These are phyloP conservation scores for Candida sp. DNA, from an alignment of 1,139 yeast genomes.

Conservation along the genomic window DNA sequence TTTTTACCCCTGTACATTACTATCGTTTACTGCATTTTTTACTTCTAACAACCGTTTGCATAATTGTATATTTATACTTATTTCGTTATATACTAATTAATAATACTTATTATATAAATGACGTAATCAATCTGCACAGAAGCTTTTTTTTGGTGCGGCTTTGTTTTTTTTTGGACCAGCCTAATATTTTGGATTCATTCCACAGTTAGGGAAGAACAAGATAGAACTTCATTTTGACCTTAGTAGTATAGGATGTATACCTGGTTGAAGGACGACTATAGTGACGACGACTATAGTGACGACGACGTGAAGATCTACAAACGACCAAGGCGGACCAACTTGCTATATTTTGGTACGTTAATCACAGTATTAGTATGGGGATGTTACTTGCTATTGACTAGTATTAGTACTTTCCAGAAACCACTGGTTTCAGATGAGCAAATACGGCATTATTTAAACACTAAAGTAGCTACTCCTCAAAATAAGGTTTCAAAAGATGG, in stretches of 20 bases:
- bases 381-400: conserved; percentile 25
- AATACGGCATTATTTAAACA: conserved; percentile 7
- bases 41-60: neutral
- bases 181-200: too few species aligned
- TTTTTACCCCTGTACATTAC: neutral
- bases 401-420: conserved; percentile 19
- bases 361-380: conserved; percentile 38
- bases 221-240: too few species aligned
- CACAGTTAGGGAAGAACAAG: neutral
- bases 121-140: neutral
- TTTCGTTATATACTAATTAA: too few species aligned
- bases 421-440: conserved; percentile 6
- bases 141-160: neutral
- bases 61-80: neutral
- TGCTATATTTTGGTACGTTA: conserved; percentile 14
- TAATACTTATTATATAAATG: neutral
- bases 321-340: neutral
- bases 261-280: neutral
- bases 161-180: neutral
- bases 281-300: too few species aligned
- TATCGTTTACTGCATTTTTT: neutral
- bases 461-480: conserved; percentile 2
- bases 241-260: neutral
- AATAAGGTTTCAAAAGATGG: conserved; percentile 15
- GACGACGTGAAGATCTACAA: neutral